These are phyloP conservation scores for Fraxinus floribunda DNA, from an alignment of 305 asterid species.

Conservation along the genomic window DNA sequence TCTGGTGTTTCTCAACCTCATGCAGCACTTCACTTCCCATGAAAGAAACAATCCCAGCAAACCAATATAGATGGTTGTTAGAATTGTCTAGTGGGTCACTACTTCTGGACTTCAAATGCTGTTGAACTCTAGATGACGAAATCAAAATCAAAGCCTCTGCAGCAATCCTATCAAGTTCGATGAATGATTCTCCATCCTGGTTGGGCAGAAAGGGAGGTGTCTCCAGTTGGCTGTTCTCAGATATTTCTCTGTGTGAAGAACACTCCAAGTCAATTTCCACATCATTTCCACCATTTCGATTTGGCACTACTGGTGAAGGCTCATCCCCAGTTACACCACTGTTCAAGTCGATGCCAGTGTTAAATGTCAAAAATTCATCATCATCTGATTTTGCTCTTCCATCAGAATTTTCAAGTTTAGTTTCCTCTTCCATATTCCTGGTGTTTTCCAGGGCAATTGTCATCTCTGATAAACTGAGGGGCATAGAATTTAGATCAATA, in stretches of 20 bases:
- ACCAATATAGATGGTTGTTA: slow-evolving; percentile 38
- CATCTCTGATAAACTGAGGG: slow-evolving; percentile 28
- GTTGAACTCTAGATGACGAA: slow-evolving; percentile 26
- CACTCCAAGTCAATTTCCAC: slow-evolving; percentile 39
- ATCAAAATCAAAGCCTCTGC: slow-evolving; percentile 53
- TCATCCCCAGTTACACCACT: slow-evolving; percentile 18
- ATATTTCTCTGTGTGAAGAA: slow-evolving; percentile 53
- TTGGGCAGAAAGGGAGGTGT: slow-evolving; percentile 22
- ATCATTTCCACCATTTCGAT: slow-evolving; percentile 2
- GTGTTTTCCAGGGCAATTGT: slow-evolving; percentile 24
- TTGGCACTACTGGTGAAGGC: slow-evolving; percentile 23
- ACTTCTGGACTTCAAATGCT: slow-evolving; percentile 11
- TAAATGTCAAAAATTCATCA: slow-evolving; percentile 20
- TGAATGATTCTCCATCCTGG: slow-evolving; percentile 18
- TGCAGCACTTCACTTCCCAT: slow-evolving; percentile 30
- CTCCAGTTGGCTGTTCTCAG: slow-evolving; percentile 38
- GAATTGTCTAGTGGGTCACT: slow-evolving; percentile 21
- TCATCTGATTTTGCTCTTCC: neutral
- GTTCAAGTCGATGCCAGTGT: slow-evolving; percentile 35
- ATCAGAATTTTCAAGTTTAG: neutral
- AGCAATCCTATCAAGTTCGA: slow-evolving; percentile 42
- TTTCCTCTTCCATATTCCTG: slow-evolving; percentile 21
- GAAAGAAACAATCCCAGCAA: slow-evolving; percentile 50
- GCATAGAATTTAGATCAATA: slow-evolving; percentile 49
- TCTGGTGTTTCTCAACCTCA: slow-evolving; percentile 2